Percentiles rank a stretch among this genome's conserved stretches.
phyloP scores from a whole-genome alignment of 2,329 filamentous ascomycete genomes.

The Hymenoscyphus salicellus region DNA sequence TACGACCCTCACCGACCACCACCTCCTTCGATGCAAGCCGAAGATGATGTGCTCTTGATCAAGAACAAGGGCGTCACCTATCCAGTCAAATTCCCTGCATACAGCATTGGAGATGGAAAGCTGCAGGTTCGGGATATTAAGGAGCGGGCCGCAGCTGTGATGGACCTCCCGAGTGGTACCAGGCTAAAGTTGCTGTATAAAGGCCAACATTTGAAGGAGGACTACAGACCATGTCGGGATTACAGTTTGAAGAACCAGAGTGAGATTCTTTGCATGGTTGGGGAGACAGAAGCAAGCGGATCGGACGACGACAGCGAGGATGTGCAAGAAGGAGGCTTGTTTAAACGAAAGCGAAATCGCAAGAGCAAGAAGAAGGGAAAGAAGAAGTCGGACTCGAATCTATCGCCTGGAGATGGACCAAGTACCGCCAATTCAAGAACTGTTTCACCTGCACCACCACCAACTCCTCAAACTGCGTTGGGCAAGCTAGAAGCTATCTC shows the following conservation, averaged over 20 bases:
- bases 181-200: constrained; percentile 71
- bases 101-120: constrained; percentile 71
- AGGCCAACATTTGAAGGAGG: constrained; percentile 66
- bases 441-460: constrained; percentile 32
- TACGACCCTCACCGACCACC: constrained; percentile 43
- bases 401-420: constrained; percentile 39
- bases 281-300: constrained; percentile 47
- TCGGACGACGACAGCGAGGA: constrained; percentile 43
- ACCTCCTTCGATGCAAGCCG: constrained; percentile 42
- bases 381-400: constrained; percentile 32
- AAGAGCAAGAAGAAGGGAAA: constrained; percentile 44
- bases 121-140: constrained; percentile 64
- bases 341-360: constrained; percentile 29
- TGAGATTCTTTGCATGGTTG: constrained; percentile 58
- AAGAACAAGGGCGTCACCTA: constrained; percentile 66
- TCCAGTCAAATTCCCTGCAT: constrained; percentile 70
- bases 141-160: constrained; percentile 63
- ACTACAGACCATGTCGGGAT: constrained; percentile 52
- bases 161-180: constrained; percentile 57
- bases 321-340: constrained; percentile 34
- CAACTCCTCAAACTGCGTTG: constrained; percentile 44
- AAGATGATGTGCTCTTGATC: constrained; percentile 69
- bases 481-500: constrained; percentile 67
- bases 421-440: constrained; percentile 32
- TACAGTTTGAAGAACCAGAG: constrained; percentile 62